phyloP scores from a whole-genome alignment of 2,329 filamentous ascomycete species.

The Paecilomyces niveus region DNA sequence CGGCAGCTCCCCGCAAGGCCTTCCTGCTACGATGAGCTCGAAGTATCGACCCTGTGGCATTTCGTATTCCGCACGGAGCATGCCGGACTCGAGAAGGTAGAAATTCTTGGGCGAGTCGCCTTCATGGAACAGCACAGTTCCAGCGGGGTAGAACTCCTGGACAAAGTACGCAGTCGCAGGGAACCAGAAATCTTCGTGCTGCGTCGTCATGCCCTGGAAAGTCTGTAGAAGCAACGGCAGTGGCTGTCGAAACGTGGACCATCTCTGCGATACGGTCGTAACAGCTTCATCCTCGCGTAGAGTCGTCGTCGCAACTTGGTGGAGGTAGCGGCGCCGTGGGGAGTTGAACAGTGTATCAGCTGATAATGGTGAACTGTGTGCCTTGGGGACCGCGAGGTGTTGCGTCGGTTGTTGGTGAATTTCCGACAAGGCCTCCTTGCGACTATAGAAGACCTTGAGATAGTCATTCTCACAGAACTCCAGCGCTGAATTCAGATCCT shows the following conservation, averaged over 20 bases:
- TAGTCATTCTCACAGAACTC: constrained; percentile 95
- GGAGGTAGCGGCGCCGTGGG: constrained; percentile 70
- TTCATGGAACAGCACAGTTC: constrained; percentile 67
- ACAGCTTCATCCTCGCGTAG: constrained; percentile 58
- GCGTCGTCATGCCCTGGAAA: constrained; percentile 79
- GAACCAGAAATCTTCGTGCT: constrained; percentile 96
- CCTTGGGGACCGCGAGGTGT: constrained; percentile 24
- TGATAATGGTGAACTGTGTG: constrained; percentile 12
- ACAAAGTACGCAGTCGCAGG: constrained; percentile 68
- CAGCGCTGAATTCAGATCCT: constrained; percentile 84
- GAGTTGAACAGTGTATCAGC: constrained; percentile 60
- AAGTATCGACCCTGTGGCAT: constrained; percentile 82
- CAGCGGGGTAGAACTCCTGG: constrained; percentile 59
- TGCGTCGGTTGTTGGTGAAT: constrained; percentile 9
- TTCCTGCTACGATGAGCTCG: constrained; percentile 88
- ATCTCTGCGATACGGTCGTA: constrained; percentile 54
- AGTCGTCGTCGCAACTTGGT: constrained; percentile 68
- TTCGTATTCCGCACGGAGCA: constrained; percentile 83
- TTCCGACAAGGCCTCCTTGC: constrained; percentile 47
- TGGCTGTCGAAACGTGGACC: constrained; percentile 83
- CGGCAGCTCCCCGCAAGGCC: constrained; percentile 89
- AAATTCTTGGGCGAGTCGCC: constrained; percentile 76
- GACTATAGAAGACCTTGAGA: constrained; percentile 69
- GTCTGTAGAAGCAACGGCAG: constrained; percentile 87
- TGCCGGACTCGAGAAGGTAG: constrained; percentile 83